Conservation (phyloP, 306 rosid species). For the Nissolia schottii region DNA sequence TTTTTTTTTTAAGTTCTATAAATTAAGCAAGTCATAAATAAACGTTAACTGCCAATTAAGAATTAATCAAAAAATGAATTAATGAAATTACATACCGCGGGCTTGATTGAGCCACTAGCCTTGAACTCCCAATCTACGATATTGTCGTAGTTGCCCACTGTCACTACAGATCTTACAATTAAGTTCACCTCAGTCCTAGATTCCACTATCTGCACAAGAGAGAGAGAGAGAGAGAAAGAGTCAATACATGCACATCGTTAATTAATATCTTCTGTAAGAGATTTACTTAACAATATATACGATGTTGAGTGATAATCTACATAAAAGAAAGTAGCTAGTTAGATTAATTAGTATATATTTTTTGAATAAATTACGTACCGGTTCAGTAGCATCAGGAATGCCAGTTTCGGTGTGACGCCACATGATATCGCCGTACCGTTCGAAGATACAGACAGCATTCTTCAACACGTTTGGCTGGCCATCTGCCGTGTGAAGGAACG, state of each 20-base stretch:
- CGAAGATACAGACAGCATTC: slow-evolving; percentile 49
- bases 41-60: no score
- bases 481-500: slow-evolving; percentile 22
- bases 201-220: no score
- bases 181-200: slow-evolving; percentile 31
- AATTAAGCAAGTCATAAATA: no score
- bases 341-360: no score
- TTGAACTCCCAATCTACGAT: slow-evolving; percentile 43
- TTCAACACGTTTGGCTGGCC: slow-evolving; percentile 34
- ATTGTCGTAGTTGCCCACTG: slow-evolving; percentile 39
- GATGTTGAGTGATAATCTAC: no score
- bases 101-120: slow-evolving; percentile 40
- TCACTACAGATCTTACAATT: slow-evolving; percentile 30
- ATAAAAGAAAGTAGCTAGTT: no score
- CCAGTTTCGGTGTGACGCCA: slow-evolving; percentile 54
- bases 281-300: no score
- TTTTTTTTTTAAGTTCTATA: no score
- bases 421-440: slow-evolving; percentile 37
- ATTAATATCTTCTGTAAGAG: no score
- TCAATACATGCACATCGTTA: no score
- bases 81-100: slow-evolving; percentile 31
- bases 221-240: no score
- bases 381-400: not conserved
- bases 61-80: no score
- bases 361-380: not conserved